Evolutionary conservation across 1,139 yeast genomes (phyloP), one percentile per base, ranked within the genome.

Genomic region (Candida tropicalis): DNA sequence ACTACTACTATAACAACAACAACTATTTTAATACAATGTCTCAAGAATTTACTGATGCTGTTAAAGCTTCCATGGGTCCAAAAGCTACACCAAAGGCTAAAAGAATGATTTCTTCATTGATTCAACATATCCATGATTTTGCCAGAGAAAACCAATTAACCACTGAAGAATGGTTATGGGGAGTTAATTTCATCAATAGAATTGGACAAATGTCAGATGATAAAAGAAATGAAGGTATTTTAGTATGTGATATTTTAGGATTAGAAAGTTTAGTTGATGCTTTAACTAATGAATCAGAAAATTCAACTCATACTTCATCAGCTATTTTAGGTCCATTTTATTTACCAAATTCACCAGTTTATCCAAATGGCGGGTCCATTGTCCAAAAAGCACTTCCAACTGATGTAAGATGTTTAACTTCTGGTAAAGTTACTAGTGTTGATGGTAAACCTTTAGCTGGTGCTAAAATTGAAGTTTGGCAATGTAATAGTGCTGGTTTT

Each of bases 281-380:
- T 8, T 41, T 51, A 17, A 62, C 66, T 11, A 59, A 61, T 39
- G 42, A 51, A n/a, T 46, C 52, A 6, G 62, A 53, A 18, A 37
- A 45, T 18, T 48, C 51, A 10, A 53, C 47, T 38, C 61, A 58
- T 44, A 61, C 66, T 7, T 57, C 63, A 10, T 60, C 65, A 15
- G 65, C 66, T 16, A 62, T 62, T 37, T 45, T 61, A 38, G 66
- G 67, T 18, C 66, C 66, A 12, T 62, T 62, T 51, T 62, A 62
- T 50, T 46, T 67, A 40, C 56, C 51, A 2, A 51, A 52, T 46
- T 60, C 67, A 10, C 67, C 67, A 17, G 51, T 38, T 23, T 62
- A 62, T 47, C 43, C 46, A 17, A 52, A 56, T 39, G 67, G 67
- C 23, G 60, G 41, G 17, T 59, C 65, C 17, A 60, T 62, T 39